These are phyloP conservation scores for Phytopythium helicoides DNA, from an alignment of 352 stramenopile species.

Conservation along the genomic window DNA sequence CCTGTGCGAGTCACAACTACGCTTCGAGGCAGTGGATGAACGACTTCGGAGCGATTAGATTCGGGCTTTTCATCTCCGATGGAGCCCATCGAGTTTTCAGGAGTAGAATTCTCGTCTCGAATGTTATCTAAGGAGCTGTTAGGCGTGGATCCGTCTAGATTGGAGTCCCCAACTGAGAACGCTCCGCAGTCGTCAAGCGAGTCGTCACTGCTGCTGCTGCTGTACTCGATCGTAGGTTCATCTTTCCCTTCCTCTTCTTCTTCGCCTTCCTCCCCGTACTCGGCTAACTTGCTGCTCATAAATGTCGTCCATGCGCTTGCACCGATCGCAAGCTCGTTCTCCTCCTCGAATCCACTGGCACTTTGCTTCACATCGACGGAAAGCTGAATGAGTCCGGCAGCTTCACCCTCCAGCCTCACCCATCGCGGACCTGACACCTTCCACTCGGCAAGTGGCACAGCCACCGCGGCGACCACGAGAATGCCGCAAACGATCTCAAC, in stretches of 20 bases:
- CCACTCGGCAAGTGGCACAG: conserved; percentile 29
- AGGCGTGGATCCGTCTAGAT: not conserved
- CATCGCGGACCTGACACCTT: conserved; percentile 30
- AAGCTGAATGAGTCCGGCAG: conserved; percentile 46
- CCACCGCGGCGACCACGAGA: conserved; percentile 35
- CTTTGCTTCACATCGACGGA: conserved; percentile 32
- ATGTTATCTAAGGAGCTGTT: no score
- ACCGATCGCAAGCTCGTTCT: conserved; percentile 2
- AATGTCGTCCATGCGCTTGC: conserved; percentile 1
- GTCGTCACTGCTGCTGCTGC: conserved; percentile 3
- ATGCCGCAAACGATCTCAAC: conserved; percentile 59
- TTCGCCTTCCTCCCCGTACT: not conserved
- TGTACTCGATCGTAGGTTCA: conserved; percentile 3
- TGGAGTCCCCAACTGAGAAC: not conserved
- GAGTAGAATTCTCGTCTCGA: no score
- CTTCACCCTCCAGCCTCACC: conserved; percentile 36
- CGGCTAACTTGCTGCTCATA: not conserved
- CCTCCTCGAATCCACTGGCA: conserved; percentile 1
- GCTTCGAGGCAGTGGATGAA: not conserved
- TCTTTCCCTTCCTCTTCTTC: not conserved
- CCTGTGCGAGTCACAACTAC: conserved; percentile 40
- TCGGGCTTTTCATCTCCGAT: no score
- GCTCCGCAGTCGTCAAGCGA: not conserved
- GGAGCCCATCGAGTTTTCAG: no score
- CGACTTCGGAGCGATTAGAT: no score